These are phyloP conservation scores for Aciculosporium take DNA, from an alignment of 2,329 filamentous ascomycete species.

Conservation along the genomic window DNA sequence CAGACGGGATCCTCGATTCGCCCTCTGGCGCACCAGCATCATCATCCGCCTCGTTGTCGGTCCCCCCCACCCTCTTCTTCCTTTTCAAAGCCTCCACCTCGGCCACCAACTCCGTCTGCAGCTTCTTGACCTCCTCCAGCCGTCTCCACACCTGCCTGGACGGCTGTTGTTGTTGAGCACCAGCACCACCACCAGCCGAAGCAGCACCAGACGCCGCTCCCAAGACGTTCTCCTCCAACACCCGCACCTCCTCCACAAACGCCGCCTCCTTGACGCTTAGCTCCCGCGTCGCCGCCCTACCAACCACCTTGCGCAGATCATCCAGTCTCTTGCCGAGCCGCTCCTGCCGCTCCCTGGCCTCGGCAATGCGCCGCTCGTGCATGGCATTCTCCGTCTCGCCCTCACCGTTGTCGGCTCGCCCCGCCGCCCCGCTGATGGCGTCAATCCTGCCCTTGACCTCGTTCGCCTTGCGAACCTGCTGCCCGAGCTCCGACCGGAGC, in stretches of 20 bases:
- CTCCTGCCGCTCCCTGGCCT: constrained; percentile 40
- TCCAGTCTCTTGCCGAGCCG: constrained; percentile 47
- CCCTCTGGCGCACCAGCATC: constrained; percentile 21
- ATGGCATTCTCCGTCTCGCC: constrained; percentile 38
- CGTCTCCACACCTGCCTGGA: constrained; percentile 7
- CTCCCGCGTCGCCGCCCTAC: constrained; percentile 27
- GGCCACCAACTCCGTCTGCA: constrained; percentile 28
- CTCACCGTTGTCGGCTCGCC: constrained; percentile 29
- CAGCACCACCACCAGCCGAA: too few relatives aligned
- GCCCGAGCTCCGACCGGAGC: constrained; percentile 51
- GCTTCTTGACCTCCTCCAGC: constrained; percentile 29
- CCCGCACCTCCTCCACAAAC: constrained; percentile 32
- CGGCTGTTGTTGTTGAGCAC: not conserved
- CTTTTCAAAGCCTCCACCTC: constrained; percentile 34
- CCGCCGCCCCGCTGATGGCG: constrained; percentile 35
- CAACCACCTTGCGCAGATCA: constrained; percentile 32
- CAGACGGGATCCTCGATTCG: constrained; percentile 40
- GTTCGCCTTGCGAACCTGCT: constrained; percentile 52
- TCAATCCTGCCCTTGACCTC: constrained; percentile 55
- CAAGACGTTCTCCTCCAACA: constrained; percentile 38
- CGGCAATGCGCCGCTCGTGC: constrained; percentile 43
- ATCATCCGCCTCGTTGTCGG: too few relatives aligned
- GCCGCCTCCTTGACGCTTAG: constrained; percentile 31
- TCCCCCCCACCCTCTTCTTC: constrained; percentile 13
- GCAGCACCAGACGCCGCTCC: too few relatives aligned